Evolutionary conservation across 768 basidiomycete genomes (phyloP), one percentile per base, ranked within the genome.

Genomic region (Lentinula edodes): DNA sequence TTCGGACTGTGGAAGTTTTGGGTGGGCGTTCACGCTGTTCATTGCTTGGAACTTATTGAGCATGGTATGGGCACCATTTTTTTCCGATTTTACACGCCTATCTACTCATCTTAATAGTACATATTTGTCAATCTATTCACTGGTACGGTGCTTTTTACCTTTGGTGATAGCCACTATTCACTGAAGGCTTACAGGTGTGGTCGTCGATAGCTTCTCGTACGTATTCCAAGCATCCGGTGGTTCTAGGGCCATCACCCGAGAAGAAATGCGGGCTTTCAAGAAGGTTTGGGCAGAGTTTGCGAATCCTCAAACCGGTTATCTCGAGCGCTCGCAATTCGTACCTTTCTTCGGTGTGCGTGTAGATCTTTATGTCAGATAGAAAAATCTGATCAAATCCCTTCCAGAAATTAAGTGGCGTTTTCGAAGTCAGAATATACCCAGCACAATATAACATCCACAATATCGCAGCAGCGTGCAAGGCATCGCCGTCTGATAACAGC

Each of bases 111-210:
- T 46, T 41, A 48, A 39, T 70, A 95, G 95, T 97, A 95, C 72
- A 95, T 98, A 68, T 95, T 98, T 72, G 84, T 91, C 65, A 97
- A 96, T 75, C 86, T 97, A 87, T 95, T 95, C 72, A 95, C 93
- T 74, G 93, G 91, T 89, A 66, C 61, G 76, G 5, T 39, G 61
- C 7, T 50, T 15, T 3, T 28, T 20, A 9, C n/a, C 15, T 13
- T 36, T 7, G 9, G 13, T 39, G 9, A 39, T 9, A 34, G 13
- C 58, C 52, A 35, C n/a, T 38, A 34, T 12, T 34, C 23, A 23
- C 35, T 2, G 36, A 6, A 6, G 45, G 52, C 18, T 51, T 2
- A 60, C 61, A 85, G 86, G 87, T 90, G 91, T 95, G 63, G 89
- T 96, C 58, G 95, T 96, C 66, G 90, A 98, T 73, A 95, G 89